phyloP scores from a whole-genome alignment of 768 basidiomycete genomes.

The Boletus tomentosulus region DNA sequence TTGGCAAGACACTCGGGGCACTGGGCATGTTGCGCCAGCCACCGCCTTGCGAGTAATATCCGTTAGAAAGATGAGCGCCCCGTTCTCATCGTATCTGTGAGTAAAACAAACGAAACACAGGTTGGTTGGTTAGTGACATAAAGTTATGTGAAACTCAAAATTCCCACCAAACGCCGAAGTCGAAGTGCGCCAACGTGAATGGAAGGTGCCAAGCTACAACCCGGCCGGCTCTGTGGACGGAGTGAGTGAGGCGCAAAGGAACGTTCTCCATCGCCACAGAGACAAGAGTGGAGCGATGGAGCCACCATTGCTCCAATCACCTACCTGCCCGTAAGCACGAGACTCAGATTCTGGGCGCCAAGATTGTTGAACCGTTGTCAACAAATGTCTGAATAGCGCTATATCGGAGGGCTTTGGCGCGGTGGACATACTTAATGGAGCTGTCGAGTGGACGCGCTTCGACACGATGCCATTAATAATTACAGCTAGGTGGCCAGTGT shows the following conservation, averaged over 20 bases:
- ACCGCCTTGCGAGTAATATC: not conserved
- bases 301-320: not conserved
- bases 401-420: no score
- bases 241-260: not conserved
- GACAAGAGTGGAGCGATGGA: not conserved
- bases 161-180: not conserved
- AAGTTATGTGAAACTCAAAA: not conserved
- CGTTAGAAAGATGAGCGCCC: not conserved
- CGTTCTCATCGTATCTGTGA: not conserved
- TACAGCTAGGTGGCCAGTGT: conserved; percentile 7
- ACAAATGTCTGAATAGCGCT: no score
- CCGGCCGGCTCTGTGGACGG: not conserved
- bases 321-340: not conserved
- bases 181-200: not conserved
- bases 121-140: not conserved
- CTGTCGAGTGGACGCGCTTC: not conserved
- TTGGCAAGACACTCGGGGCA: not conserved
- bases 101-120: not conserved
- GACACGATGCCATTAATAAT: not conserved
- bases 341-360: no score
- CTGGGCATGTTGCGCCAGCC: not conserved
- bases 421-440: not conserved
- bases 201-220: not conserved
- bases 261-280: not conserved
- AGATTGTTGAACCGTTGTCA: no score